Evolutionary conservation across 83 land plant species (phyloP), one percentile per base, ranked within the genome.

Genomic region (Larix sibirica): DNA sequence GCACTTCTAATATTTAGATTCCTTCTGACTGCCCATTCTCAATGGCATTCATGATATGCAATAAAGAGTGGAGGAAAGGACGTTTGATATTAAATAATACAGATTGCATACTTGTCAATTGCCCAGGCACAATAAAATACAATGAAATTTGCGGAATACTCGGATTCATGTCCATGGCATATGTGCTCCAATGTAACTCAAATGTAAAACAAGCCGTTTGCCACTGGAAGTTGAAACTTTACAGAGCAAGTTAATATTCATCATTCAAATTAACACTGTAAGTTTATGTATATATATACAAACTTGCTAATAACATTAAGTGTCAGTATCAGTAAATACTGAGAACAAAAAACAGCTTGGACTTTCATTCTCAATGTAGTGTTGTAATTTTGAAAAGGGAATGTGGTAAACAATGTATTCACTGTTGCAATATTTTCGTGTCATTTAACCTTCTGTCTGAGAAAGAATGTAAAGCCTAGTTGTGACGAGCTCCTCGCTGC

Each of bases 381-480:
- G 0, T 0, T 40, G 20, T 38, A 6, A 16, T 24, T 33, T 33
- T 33, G 36, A 33, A 36, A 70, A 71, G 10, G 76, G 24, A 20
- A 17, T 71, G 6, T 71, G 75, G 4, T 17, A 36, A 71, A 42
- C 12, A 38, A 13, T 3, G 14, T 31, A 50, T n/a, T 12, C 36
- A 6, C 21, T 33, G 44, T 42, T 7, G 20, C 76, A 6, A 17
- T 20, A 42, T 42, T 10, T 3, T 8, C n/a, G 54, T n/a, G 3
- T 71, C 76, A 71, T 71, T 24, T 71, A 71, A 71, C 54, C 44
- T 42, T 42, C 76, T 71, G 76, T 71, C 76, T 71, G 42, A 47
- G 20, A 18, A 71, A 71, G 36, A 47, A 18, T 71, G 40, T 50
- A 8, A 47, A 68, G 18, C 38, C 73, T 31, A 68, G 47, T 7